Evolutionary conservation across 2,329 filamentous ascomycete species (phyloP).

Genomic region (Scorias spongiosa): DNA sequence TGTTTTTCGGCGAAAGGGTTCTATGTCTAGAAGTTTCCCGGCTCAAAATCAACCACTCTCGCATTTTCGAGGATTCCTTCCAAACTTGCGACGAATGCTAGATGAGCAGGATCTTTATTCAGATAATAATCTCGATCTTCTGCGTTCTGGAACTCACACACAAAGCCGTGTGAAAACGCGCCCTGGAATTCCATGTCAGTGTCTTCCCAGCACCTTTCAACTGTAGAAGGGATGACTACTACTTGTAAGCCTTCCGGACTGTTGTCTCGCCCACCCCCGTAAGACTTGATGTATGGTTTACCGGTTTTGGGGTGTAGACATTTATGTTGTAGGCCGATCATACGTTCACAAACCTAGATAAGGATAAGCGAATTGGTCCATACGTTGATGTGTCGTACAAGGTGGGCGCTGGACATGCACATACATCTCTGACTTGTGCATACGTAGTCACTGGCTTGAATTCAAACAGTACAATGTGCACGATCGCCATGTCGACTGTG

Average conservation of each 20-base stretch:
- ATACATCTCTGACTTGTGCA: slow-evolving; percentile 41
- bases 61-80: slow-evolving; percentile 36
- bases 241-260: slow-evolving; percentile 48
- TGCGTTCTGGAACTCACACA: slow-evolving; percentile 48
- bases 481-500: slow-evolving; percentile 38
- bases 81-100: slow-evolving; percentile 40
- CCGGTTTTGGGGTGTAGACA: slow-evolving; percentile 46
- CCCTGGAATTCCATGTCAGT: slow-evolving; percentile 24
- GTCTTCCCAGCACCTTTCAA: not conserved
- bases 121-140: slow-evolving; percentile 57
- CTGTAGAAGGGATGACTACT: slow-evolving; percentile 10
- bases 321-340: slow-evolving; percentile 41
- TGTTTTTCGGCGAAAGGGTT: too few relatives aligned
- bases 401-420: slow-evolving; percentile 8
- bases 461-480: slow-evolving; percentile 55
- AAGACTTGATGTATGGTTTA: slow-evolving; percentile 44
- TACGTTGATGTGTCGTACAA: too few relatives aligned
- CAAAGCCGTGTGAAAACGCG: slow-evolving; percentile 53
- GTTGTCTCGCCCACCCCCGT: slow-evolving; percentile 45
- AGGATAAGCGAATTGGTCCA: too few relatives aligned
- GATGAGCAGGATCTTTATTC: slow-evolving; percentile 47
- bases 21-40: not conserved
- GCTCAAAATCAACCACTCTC: slow-evolving; percentile 44
- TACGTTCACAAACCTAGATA: slow-evolving; percentile 37
- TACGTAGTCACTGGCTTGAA: slow-evolving; percentile 40